Conservation (phyloP, 352 stramenopile genomes). For the Pythium insidiosum region DNA sequence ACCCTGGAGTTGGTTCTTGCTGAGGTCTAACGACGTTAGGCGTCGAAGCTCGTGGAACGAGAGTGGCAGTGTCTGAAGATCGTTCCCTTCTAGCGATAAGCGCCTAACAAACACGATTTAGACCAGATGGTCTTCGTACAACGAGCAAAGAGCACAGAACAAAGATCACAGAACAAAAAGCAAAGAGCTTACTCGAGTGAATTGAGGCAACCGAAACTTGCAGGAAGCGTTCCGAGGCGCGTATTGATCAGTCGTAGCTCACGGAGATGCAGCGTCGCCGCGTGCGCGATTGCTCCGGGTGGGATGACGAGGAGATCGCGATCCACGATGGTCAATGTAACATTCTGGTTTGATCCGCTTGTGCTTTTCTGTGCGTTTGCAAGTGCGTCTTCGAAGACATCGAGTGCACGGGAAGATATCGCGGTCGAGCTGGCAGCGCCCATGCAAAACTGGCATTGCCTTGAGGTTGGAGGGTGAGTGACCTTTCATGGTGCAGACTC, state of each 20-base stretch:
- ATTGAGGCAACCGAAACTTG: slow-evolving; percentile 42
- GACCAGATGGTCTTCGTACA: not conserved
- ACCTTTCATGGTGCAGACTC: too few relatives aligned
- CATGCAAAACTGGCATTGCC: too few relatives aligned
- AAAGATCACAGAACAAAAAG: not conserved
- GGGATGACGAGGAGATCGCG: slow-evolving; percentile 38
- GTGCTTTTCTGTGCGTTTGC: slow-evolving; percentile 3
- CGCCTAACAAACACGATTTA: too few relatives aligned
- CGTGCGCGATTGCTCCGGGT: slow-evolving; percentile 26
- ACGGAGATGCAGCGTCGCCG: slow-evolving; percentile 27
- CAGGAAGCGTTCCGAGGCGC: slow-evolving; percentile 23
- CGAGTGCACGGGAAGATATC: slow-evolving; percentile 26
- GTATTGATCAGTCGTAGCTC: slow-evolving; percentile 30
- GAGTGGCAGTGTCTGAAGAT: slow-evolving; percentile 42
- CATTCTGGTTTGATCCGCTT: too few relatives aligned
- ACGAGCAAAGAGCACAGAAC: too few relatives aligned
- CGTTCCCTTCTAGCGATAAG: slow-evolving; percentile 38
- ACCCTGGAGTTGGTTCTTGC: slow-evolving; percentile 28
- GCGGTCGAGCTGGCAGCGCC: slow-evolving; percentile 1
- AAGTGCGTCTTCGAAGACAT: slow-evolving; percentile 31
- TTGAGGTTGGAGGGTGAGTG: too few relatives aligned
- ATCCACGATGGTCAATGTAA: slow-evolving; percentile 19
- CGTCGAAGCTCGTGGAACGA: slow-evolving; percentile 37
- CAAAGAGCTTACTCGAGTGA: slow-evolving; percentile 29
- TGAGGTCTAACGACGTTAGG: slow-evolving; percentile 30